phyloP scores from a whole-genome alignment of 2,329 filamentous ascomycete genomes.

The Botrytis pseudocinerea region DNA sequence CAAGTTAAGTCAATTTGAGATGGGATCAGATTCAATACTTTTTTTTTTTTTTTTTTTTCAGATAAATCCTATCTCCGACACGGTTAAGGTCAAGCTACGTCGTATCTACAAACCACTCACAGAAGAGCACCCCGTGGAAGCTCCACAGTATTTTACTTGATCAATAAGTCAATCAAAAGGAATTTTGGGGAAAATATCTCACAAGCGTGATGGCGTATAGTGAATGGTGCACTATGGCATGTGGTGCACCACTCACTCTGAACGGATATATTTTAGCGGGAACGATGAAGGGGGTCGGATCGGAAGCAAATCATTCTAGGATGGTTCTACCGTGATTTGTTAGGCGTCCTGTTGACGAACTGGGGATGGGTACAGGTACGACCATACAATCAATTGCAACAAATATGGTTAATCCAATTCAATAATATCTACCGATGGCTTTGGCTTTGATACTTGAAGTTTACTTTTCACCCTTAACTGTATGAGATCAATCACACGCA shows the following conservation, averaged over 20 bases:
- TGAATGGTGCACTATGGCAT: neutral
- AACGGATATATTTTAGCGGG: neutral
- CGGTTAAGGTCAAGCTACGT: neutral
- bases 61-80: neutral
- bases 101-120: neutral
- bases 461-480: neutral
- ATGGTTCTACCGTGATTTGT: neutral
- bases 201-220: neutral
- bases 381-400: neutral
- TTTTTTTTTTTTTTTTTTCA: neutral
- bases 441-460: neutral
- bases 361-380: conserved; percentile 15
- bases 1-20: neutral
- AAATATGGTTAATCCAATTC: neutral
- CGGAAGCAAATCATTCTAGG: neutral
- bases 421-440: neutral
- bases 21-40: neutral
- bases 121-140: neutral
- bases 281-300: neutral
- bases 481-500: neutral
- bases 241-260: neutral
- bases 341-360: neutral
- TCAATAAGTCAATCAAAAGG: neutral
- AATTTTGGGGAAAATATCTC: neutral
- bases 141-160: neutral